A percentile compares a stretch with the other conserved stretches of the same genome.
phyloP scores from a whole-genome alignment of 257 asterid species.

The Lavandula angustifolia region DNA sequence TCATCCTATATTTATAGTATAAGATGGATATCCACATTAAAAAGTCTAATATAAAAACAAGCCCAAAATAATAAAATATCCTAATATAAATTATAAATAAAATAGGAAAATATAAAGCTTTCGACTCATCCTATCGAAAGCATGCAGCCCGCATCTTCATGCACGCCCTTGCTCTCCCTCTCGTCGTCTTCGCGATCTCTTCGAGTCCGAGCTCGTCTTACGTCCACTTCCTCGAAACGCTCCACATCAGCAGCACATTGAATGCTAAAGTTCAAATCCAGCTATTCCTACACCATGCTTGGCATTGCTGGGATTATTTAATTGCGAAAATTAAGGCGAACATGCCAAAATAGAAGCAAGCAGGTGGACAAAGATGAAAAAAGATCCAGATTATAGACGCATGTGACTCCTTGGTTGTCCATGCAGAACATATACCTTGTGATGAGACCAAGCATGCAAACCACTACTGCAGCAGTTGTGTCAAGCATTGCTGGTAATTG shows the following conservation, averaged over 20 bases:
- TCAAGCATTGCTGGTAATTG: slow-evolving; percentile 89
- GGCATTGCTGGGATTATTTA: slow-evolving; percentile 67
- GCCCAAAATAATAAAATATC: too few relatives aligned
- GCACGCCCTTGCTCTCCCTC: too few relatives aligned
- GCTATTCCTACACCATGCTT: slow-evolving; percentile 96
- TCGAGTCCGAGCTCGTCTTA: too few relatives aligned
- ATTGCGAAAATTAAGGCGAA: slow-evolving; percentile 14
- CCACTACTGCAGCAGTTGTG: slow-evolving; percentile 87
- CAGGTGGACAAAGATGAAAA: slow-evolving; percentile 1
- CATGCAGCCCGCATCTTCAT: too few relatives aligned
- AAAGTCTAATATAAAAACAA: too few relatives aligned
- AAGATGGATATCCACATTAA: too few relatives aligned
- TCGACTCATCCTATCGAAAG: too few relatives aligned
- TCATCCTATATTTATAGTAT: too few relatives aligned
- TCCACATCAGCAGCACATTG: slow-evolving; percentile 92
- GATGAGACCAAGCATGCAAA: slow-evolving; percentile 84
- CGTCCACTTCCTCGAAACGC: too few relatives aligned
- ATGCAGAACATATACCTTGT: slow-evolving; percentile 63
- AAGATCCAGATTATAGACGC: background rate
- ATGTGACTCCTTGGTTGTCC: background rate
- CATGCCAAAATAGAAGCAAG: slow-evolving; percentile 12
- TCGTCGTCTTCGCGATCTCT: too few relatives aligned
- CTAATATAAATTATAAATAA: too few relatives aligned
- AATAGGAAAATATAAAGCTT: too few relatives aligned
- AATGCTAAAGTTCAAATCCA: slow-evolving; percentile 96